Percentiles rank a stretch among this genome's conserved stretches.
phyloP scores from a whole-genome alignment of 371 early-diverging fungal genomes.

The Mucor plumbeus region DNA sequence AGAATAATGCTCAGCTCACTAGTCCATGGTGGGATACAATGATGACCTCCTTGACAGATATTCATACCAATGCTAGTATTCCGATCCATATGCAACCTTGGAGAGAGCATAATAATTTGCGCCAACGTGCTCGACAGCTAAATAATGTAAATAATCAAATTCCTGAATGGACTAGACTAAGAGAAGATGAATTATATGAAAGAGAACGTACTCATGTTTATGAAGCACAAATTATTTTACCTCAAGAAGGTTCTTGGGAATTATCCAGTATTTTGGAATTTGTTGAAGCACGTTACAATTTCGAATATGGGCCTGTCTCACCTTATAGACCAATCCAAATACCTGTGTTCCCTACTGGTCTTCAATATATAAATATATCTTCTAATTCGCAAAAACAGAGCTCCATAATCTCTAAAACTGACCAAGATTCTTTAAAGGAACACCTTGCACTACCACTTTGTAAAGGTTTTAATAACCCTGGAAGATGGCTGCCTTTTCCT shows the following conservation, averaged over 20 bases:
- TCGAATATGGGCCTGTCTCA: slow-evolving; percentile 47
- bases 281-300: slow-evolving; percentile 54
- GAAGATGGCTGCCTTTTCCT: slow-evolving; percentile 52
- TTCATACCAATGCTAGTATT: slow-evolving; percentile 26
- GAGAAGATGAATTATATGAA: slow-evolving; percentile 32
- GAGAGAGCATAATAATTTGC: slow-evolving; percentile 30
- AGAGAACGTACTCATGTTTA: slow-evolving; percentile 48
- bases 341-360: slow-evolving; percentile 26
- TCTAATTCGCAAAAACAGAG: not conserved
- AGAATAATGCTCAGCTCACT: slow-evolving; percentile 20
- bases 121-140: slow-evolving; percentile 21
- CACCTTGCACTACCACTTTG: slow-evolving; percentile 54
- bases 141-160: slow-evolving; percentile 16
- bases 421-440: slow-evolving; percentile 15
- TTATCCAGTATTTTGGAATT: slow-evolving; percentile 48
- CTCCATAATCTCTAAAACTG: not conserved
- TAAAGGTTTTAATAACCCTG: slow-evolving; percentile 39
- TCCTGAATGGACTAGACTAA: slow-evolving; percentile 32
- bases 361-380: not conserved
- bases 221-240: slow-evolving; percentile 44
- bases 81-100: slow-evolving; percentile 43
- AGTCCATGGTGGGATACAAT: slow-evolving; percentile 50
- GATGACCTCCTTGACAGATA: slow-evolving; percentile 26
- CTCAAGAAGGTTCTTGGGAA: slow-evolving; percentile 42
- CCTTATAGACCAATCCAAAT: slow-evolving; percentile 41